These are phyloP conservation scores for Leishmania major DNA, from an alignment of 208 protist species.

Conservation along the genomic window DNA sequence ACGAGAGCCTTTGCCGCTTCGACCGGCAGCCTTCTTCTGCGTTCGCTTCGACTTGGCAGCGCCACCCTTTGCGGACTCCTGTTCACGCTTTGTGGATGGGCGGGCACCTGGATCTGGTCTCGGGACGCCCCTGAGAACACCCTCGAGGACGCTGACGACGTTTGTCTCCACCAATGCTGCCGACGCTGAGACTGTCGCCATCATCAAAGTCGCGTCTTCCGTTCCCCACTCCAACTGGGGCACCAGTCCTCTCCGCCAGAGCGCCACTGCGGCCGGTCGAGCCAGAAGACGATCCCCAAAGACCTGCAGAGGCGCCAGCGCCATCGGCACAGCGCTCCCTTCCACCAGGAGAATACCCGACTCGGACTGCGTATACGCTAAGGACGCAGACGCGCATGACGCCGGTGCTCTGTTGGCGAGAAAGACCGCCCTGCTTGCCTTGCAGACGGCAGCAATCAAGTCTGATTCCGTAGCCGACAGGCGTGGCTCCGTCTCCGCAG, in stretches of 20 bases:
- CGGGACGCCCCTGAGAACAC: neutral
- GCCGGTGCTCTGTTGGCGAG: neutral
- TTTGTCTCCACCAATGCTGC: neutral
- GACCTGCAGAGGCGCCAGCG: neutral
- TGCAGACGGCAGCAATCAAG: conserved; percentile 2
- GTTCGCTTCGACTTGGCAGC: conserved; percentile 15
- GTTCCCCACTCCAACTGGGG: neutral
- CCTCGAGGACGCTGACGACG: neutral
- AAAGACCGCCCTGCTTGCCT: conserved; percentile 1
- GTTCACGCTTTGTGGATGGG: neutral
- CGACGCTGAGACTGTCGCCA: neutral
- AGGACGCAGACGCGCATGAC: neutral
- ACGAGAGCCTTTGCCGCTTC: neutral
- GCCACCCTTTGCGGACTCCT: neutral
- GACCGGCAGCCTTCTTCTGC: neutral
- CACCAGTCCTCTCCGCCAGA: neutral
- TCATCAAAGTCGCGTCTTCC: neutral
- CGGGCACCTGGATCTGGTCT: neutral
- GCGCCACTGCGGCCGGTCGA: neutral
- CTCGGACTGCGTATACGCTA: neutral
- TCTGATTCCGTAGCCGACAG: neutral
- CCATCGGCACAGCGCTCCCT: neutral
- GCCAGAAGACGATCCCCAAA: conserved; percentile 24
- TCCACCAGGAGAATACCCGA: conserved; percentile 7
- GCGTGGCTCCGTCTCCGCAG: neutral